Conservation (phyloP, 306 rosid genomes). For the Quercus gilva region DNA sequence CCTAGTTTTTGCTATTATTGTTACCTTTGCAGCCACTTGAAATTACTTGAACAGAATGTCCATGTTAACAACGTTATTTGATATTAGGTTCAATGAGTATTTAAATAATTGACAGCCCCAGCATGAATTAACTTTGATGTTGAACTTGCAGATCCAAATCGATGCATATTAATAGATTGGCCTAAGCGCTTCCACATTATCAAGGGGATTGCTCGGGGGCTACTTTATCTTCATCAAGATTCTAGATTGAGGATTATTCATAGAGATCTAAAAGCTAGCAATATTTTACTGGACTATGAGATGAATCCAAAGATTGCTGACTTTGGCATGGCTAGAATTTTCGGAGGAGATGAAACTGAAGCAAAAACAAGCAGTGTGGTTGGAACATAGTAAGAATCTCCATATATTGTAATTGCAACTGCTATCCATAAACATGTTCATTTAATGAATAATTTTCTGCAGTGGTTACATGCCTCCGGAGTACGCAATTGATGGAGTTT, state of each 20-base stretch:
- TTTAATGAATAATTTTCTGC: neutral
- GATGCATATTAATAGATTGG: constrained; percentile 13
- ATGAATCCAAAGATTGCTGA: constrained; percentile 64
- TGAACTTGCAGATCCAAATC: neutral
- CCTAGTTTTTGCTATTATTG: too few relatives aligned
- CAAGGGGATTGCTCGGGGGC: constrained; percentile 22
- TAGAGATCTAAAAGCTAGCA: constrained; percentile 51
- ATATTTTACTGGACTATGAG: constrained; percentile 41
- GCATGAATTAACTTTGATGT: too few relatives aligned
- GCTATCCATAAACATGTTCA: too few relatives aligned
- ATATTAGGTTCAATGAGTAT: too few relatives aligned
- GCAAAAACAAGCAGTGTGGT: constrained; percentile 43
- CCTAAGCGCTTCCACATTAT: constrained; percentile 22
- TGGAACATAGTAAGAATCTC: constrained; percentile 49
- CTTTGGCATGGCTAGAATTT: constrained; percentile 50
- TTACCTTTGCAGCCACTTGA: too few relatives aligned
- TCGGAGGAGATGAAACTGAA: constrained; percentile 40
- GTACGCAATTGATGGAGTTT: neutral
- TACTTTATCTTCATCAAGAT: constrained; percentile 30
- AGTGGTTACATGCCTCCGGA: neutral
- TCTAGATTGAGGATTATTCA: constrained; percentile 32
- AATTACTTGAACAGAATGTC: too few relatives aligned
- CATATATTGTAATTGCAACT: too few relatives aligned
- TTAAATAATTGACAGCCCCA: too few relatives aligned
- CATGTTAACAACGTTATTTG: too few relatives aligned